phyloP scores from a whole-genome alignment of 176 grass and related monocot species.

The Bothriochloa decipiens region DNA sequence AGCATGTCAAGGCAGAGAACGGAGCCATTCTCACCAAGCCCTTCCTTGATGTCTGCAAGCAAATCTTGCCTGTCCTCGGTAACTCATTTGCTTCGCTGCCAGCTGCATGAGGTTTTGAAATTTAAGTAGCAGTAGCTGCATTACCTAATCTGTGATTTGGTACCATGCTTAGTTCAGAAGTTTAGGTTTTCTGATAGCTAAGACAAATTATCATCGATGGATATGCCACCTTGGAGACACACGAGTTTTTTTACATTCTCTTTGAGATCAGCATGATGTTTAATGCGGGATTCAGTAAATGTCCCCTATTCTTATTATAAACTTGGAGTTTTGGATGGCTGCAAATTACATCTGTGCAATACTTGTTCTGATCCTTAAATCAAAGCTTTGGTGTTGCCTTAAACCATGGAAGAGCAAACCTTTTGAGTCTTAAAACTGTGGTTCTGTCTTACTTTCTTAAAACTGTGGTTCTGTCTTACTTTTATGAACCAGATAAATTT shows the following conservation, averaged over 20 bases:
- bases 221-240: neutral
- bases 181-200: neutral
- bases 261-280: neutral
- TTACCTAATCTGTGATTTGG: neutral
- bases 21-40: constrained; percentile 85
- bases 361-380: constrained; percentile 15
- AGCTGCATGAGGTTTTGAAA: constrained; percentile 17
- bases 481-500: constrained; percentile 80
- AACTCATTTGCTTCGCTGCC: neutral
- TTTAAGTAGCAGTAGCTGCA: constrained; percentile 3
- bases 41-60: constrained; percentile 97
- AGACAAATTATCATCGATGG: neutral
- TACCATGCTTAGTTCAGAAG: constrained; percentile 18
- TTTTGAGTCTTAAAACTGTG: neutral
- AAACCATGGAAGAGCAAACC: neutral
- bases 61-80: constrained; percentile 89
- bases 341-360: constrained; percentile 2
- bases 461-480: constrained; percentile 10
- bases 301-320: too few relatives aligned
- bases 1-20: constrained; percentile 81
- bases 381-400: constrained; percentile 3
- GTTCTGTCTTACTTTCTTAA: constrained; percentile 4
- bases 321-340: too few relatives aligned
- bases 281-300: too few relatives aligned
- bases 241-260: neutral